Conservation (phyloP, 805 yeast species). For the Myxozyma neglecta region DNA sequence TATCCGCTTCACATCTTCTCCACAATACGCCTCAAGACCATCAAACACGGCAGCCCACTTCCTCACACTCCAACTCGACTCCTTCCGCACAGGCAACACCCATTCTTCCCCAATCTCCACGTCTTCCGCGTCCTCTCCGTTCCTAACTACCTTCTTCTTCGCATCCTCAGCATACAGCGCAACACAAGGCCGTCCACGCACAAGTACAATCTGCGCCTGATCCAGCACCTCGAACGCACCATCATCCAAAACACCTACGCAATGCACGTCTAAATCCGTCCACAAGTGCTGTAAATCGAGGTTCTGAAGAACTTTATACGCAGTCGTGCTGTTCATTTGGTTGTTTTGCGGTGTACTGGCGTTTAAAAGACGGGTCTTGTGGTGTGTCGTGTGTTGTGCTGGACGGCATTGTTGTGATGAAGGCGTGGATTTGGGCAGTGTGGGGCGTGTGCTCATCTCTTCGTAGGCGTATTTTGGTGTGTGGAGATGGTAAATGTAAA, state of each 20-base stretch:
- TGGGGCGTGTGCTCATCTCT: no score
- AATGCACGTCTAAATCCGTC: slow-evolving; percentile 35
- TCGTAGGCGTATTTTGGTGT: no score
- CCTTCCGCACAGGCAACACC: slow-evolving; percentile 35
- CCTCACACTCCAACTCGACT: slow-evolving; percentile 39
- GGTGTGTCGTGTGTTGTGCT: no score
- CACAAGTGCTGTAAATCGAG: slow-evolving; percentile 44
- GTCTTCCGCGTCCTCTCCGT: slow-evolving; percentile 28
- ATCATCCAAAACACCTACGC: slow-evolving; percentile 13
- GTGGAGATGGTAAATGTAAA: no score
- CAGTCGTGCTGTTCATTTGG: slow-evolving; percentile 17
- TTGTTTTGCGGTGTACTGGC: slow-evolving; percentile 13
- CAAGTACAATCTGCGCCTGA: slow-evolving; percentile 9
- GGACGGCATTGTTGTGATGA: no score
- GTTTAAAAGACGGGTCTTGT: neutral
- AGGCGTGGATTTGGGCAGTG: no score
- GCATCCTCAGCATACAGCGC: slow-evolving; percentile 37
- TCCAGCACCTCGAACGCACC: slow-evolving; percentile 7
- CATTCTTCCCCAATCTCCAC: slow-evolving; percentile 30
- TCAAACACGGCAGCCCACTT: slow-evolving; percentile 41
- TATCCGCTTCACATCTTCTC: slow-evolving; percentile 34
- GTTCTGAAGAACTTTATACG: slow-evolving; percentile 36
- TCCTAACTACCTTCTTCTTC: neutral
- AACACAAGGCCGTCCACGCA: slow-evolving; percentile 41
- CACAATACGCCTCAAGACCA: slow-evolving; percentile 24